Percentiles rank a stretch among this genome's conserved stretches.
Evolutionary conservation across 1,284 basidiomycete species (phyloP).

Genomic region (Stereum hirsutum): DNA sequence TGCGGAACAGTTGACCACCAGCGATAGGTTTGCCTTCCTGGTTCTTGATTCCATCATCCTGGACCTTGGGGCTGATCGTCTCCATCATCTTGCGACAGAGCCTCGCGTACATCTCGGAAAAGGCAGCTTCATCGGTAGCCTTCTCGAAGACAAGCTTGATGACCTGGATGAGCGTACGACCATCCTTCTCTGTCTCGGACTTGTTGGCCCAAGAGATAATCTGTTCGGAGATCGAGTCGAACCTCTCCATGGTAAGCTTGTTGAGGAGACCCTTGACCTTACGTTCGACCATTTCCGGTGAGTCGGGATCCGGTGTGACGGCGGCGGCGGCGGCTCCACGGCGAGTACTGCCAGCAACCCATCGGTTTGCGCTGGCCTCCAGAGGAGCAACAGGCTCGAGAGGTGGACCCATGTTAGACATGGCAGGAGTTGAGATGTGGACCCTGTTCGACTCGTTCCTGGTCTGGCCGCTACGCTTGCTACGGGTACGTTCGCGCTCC

Average conservation of each 20-base stretch:
- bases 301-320: constrained; percentile 68
- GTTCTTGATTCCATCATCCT: constrained; percentile 77
- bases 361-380: constrained; percentile 74
- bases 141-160: constrained; percentile 96
- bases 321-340: constrained; percentile 35
- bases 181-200: constrained; percentile 88
- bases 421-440: constrained; percentile 11
- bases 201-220: constrained; percentile 94
- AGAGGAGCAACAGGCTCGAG: constrained; percentile 69
- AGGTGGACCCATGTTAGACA: constrained; percentile 11
- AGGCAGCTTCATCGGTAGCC: constrained; percentile 91
- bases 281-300: constrained; percentile 80
- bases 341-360: constrained; percentile 46
- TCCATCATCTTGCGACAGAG: constrained; percentile 94
- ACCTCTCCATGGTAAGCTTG: constrained; percentile 96
- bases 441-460: constrained; percentile 39
- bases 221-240: constrained; percentile 90
- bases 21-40: constrained; percentile 77
- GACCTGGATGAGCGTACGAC: constrained; percentile 89
- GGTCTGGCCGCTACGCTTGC: constrained; percentile 65
- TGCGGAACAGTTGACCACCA: constrained; percentile 91
- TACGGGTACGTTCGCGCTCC: constrained; percentile 54
- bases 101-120: constrained; percentile 96
- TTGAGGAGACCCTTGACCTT: constrained; percentile 94
- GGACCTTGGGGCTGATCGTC: constrained; percentile 77